Percentiles rank a stretch among this genome's conserved stretches.
Conservation (phyloP, 2,329 filamentous ascomycete genomes). For the Penicillium sp. region DNA sequence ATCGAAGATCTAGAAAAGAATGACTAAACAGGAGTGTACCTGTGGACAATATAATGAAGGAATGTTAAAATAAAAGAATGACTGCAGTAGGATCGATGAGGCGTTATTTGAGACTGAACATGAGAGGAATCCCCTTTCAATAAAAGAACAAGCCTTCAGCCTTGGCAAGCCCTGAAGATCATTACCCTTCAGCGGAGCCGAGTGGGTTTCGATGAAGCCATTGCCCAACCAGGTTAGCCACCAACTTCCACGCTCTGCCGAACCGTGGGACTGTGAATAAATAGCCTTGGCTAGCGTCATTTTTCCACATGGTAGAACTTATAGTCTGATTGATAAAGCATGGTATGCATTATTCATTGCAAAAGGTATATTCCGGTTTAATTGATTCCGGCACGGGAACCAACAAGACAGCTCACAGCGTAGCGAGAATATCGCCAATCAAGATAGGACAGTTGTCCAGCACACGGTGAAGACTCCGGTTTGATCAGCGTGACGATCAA, state of each 20-base stretch:
- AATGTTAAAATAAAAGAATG: conserved; percentile 9
- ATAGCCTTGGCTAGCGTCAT: conserved; percentile 3
- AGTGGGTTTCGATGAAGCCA: not conserved
- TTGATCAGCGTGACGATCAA: too few relatives aligned
- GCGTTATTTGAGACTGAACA: not conserved
- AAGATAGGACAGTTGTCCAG: too few relatives aligned
- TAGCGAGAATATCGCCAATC: too few relatives aligned
- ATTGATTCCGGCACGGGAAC: too few relatives aligned
- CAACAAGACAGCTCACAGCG: too few relatives aligned
- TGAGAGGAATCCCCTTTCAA: not conserved
- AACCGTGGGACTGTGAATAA: conserved; percentile 3
- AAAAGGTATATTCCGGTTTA: too few relatives aligned
- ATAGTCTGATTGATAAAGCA: not conserved
- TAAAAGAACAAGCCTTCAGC: not conserved
- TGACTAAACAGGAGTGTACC: not conserved
- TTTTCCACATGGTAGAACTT: not conserved
- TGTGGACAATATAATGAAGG: not conserved
- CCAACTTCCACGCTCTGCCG: not conserved
- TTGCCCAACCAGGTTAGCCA: conserved; percentile 7
- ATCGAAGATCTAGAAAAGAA: not conserved
- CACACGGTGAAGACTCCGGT: too few relatives aligned
- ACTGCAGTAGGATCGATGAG: conserved; percentile 4
- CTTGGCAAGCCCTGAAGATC: conserved; percentile 12
- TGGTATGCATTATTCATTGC: too few relatives aligned
- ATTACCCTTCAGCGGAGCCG: not conserved